These are phyloP conservation scores for Leccinum incarnatum DNA, from an alignment of 768 basidiomycete species.

Conservation along the genomic window DNA sequence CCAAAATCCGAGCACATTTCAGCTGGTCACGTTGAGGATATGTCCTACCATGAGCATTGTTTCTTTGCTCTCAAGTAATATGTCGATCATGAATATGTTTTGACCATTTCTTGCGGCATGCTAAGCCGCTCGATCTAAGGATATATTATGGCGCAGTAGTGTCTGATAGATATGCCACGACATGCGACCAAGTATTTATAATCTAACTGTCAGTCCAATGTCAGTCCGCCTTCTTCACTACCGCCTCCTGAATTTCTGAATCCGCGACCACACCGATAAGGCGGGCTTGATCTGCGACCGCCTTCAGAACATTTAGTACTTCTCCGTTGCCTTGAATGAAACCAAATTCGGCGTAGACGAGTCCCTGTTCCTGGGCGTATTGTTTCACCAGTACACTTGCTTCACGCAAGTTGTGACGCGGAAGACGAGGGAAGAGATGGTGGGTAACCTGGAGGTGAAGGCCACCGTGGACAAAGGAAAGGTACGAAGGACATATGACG, in stretches of 20 bases:
- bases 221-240: slow-evolving; percentile 43
- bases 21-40: slow-evolving; percentile 17
- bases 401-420: slow-evolving; percentile 84
- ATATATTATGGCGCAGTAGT: not conserved
- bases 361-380: slow-evolving; percentile 80
- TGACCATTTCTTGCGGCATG: not conserved
- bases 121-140: slow-evolving; percentile 1
- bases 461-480: slow-evolving; percentile 95
- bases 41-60: slow-evolving; percentile 31
- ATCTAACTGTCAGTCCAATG: not conserved
- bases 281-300: slow-evolving; percentile 85
- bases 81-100: not conserved
- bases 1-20: slow-evolving; percentile 36
- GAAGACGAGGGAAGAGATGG: slow-evolving; percentile 93
- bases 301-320: slow-evolving; percentile 75
- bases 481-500: slow-evolving; percentile 78
- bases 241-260: slow-evolving; percentile 63
- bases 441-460: slow-evolving; percentile 97
- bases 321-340: slow-evolving; percentile 84
- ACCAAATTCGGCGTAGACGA: slow-evolving; percentile 89
- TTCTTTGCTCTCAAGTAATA: not conserved
- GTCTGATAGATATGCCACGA: not conserved
- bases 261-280: slow-evolving; percentile 81
- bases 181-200: not conserved
- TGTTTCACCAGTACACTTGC: slow-evolving; percentile 85